Conservation (phyloP, 2,329 filamentous ascomycete genomes). For the Xylaria sp. region DNA sequence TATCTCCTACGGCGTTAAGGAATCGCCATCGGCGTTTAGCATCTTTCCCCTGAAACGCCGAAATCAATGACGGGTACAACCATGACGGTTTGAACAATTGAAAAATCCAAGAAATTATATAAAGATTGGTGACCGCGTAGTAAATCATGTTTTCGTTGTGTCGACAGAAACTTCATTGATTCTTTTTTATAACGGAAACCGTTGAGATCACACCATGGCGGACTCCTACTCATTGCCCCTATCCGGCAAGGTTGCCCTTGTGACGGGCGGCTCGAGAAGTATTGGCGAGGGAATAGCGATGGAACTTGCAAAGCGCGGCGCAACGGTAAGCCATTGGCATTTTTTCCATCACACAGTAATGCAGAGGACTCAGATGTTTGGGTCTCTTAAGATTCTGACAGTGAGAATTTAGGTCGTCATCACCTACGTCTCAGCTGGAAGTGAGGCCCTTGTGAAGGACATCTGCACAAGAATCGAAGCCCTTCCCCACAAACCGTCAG, state of each 20-base stretch:
- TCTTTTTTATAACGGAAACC: neutral
- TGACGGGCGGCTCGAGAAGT: constrained; percentile 34
- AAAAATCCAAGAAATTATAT: too few relatives aligned
- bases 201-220: constrained; percentile 31
- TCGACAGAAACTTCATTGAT: neutral
- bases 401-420: constrained; percentile 38
- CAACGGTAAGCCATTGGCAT: constrained; percentile 18
- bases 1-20: neutral
- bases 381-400: neutral
- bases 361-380: neutral
- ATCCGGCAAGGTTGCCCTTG: constrained; percentile 37
- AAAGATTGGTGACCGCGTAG: neutral
- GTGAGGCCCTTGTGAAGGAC: constrained; percentile 55
- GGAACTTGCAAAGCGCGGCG: constrained; percentile 34
- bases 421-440: constrained; percentile 59
- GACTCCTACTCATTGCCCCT: constrained; percentile 22
- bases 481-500: constrained; percentile 33
- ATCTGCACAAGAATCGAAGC: constrained; percentile 54
- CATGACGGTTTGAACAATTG: neutral
- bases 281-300: constrained; percentile 36
- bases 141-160: neutral
- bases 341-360: too few relatives aligned
- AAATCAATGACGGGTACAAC: neutral
- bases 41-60: neutral
- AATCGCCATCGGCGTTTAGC: neutral